These are phyloP conservation scores for Blastocladiella britannica DNA, from an alignment of 192 early-diverging fungal genomes.

Conservation along the genomic window DNA sequence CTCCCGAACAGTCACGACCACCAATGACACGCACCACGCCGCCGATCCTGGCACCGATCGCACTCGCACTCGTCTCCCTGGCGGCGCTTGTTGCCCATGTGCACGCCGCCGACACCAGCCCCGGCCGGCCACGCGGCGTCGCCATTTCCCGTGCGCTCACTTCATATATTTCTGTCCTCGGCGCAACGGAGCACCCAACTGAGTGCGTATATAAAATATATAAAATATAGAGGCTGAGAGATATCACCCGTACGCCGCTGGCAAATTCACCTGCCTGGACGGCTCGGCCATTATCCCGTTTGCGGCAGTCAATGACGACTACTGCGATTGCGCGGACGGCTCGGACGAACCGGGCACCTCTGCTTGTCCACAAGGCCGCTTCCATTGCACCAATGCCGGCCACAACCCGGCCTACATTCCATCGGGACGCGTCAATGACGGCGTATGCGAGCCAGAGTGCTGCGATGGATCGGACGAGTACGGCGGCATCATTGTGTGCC, in stretches of 20 bases:
- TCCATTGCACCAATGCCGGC: slow-evolving; percentile 64
- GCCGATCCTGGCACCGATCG: no score
- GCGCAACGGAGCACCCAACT: no score
- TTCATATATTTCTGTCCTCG: no score
- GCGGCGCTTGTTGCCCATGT: no score
- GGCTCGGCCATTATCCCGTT: slow-evolving; percentile 43
- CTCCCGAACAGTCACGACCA: no score
- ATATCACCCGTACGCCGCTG: neutral
- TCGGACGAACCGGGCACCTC: slow-evolving; percentile 93
- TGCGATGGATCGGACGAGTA: slow-evolving; percentile 92
- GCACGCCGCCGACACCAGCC: no score
- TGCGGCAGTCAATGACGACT: slow-evolving; percentile 77
- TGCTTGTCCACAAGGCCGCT: slow-evolving; percentile 58
- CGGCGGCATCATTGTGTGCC: slow-evolving; percentile 33
- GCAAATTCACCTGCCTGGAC: slow-evolving; percentile 50
- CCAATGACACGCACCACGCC: no score
- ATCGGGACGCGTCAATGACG: slow-evolving; percentile 69
- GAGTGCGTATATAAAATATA: no score
- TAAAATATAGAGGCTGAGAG: neutral
- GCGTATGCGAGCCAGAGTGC: slow-evolving; percentile 81
- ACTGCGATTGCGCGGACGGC: slow-evolving; percentile 89
- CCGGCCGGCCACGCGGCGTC: no score
- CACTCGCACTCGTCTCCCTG: no score
- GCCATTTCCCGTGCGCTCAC: no score
- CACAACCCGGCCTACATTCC: slow-evolving; percentile 46